Conservation (phyloP, 163 green algal genomes). For the Scenedesmus sp. region DNA sequence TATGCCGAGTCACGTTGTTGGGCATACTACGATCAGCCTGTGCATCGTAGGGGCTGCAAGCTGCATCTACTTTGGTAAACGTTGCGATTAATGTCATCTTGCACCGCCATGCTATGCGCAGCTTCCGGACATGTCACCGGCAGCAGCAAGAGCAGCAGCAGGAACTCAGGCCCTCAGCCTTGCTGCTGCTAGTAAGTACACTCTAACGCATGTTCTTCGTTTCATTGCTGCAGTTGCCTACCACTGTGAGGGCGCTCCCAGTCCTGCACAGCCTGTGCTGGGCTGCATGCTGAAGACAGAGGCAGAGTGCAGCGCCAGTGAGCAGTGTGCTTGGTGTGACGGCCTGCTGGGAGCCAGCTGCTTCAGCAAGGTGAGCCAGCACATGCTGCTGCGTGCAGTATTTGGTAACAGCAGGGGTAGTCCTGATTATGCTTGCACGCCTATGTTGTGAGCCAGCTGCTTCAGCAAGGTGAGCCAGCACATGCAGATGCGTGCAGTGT, state of each 20-base stretch:
- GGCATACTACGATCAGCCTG: background rate
- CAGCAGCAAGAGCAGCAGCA: background rate
- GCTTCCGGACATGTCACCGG: background rate
- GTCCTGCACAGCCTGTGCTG: background rate
- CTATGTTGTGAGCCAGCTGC: background rate
- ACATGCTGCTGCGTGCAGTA: background rate
- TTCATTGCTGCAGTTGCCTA: background rate
- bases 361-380: background rate
- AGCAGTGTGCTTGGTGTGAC: background rate
- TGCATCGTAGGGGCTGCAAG: too few species aligned
- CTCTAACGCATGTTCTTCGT: background rate
- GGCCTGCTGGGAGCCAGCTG: slow-evolving; percentile 2
- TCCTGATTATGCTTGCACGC: background rate
- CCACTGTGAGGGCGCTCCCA: background rate
- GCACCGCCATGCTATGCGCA: too few species aligned
- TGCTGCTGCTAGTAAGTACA: background rate
- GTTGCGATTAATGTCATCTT: too few species aligned
- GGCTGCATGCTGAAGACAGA: slow-evolving; percentile 8
- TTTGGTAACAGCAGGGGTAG: background rate
- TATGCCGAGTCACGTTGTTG: background rate
- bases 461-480: background rate
- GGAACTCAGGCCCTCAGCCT: background rate
- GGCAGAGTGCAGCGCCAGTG: background rate
- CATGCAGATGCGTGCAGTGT: background rate
- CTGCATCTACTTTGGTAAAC: too few species aligned